Evolutionary conservation across 2,329 filamentous ascomycete species (phyloP).

Genomic region (Lojkania enalia): DNA sequence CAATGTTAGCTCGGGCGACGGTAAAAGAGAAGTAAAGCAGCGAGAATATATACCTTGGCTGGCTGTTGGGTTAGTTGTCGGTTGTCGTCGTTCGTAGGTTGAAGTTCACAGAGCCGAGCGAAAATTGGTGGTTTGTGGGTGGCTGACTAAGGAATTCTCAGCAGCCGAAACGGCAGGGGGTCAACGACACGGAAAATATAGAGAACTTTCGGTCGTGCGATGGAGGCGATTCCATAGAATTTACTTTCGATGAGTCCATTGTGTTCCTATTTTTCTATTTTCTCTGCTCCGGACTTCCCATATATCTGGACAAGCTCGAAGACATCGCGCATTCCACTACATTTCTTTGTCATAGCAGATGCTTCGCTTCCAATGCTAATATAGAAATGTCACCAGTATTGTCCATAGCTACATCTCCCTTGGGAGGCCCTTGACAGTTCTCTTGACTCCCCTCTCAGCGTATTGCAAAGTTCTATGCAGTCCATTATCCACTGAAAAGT

Average conservation of each 20-base stretch:
- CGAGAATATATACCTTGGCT: constrained; percentile 38
- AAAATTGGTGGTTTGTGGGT: constrained; percentile 33
- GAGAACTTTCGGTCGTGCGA: no score
- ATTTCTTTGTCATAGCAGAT: no score
- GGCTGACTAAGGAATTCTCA: constrained; percentile 27
- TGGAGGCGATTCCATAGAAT: no score
- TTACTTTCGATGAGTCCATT: no score
- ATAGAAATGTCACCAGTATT: no score
- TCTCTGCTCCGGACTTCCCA: no score
- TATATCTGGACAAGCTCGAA: no score
- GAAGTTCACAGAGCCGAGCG: constrained; percentile 16
- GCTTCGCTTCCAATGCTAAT: neutral
- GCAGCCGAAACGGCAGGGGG: neutral
- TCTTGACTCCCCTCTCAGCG: constrained; percentile 37
- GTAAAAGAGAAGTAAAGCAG: no score
- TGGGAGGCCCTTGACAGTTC: constrained; percentile 38
- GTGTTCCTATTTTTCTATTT: no score
- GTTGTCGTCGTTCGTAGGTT: constrained; percentile 27
- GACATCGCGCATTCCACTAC: no score
- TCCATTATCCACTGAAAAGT: constrained; percentile 22
- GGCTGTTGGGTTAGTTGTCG: constrained; percentile 40
- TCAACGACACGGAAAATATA: no score
- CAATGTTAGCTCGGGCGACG: constrained; percentile 3
- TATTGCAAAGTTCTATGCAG: constrained; percentile 28
- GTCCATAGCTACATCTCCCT: constrained; percentile 8